Evolutionary conservation across 352 stramenopile species (phyloP).

Genomic region (Phytophthora fragariae): DNA sequence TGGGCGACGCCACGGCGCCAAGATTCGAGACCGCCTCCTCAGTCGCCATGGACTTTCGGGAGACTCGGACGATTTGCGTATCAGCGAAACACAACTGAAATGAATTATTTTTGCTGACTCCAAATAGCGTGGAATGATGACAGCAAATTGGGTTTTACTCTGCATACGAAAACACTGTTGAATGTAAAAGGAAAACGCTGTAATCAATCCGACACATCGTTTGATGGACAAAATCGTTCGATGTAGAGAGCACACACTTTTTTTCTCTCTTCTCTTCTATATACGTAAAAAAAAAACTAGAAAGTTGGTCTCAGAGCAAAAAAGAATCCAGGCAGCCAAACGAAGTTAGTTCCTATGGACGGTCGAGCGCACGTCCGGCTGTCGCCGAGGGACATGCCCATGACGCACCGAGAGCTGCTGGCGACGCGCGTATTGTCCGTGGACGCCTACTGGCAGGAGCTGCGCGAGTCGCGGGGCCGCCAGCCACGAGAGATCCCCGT

Average conservation of each 20-base stretch:
- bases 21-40: constrained; percentile 20
- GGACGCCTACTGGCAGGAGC: constrained; percentile 30
- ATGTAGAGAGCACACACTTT: constrained; percentile 16
- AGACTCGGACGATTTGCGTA: constrained; percentile 21
- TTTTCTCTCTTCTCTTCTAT: constrained; percentile 3
- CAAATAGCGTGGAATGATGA: constrained; percentile 8
- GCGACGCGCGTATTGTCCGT: constrained; percentile 35
- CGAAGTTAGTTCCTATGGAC: constrained; percentile 8
- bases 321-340: neutral
- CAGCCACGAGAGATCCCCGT: constrained; percentile 32
- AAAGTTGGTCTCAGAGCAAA: constrained; percentile 3
- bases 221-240: constrained; percentile 9
- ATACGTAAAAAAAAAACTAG: neutral
- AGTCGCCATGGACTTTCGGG: constrained; percentile 21
- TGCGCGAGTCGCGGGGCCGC: constrained; percentile 11
- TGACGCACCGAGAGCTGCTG: constrained; percentile 17
- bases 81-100: constrained; percentile 13
- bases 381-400: neutral
- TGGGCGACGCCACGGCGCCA: neutral
- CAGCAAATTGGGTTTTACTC: constrained; percentile 4
- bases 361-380: neutral
- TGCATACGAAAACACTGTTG: neutral
- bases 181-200: constrained; percentile 9
- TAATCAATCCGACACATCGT: constrained; percentile 22
- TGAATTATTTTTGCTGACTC: constrained; percentile 20